These are phyloP conservation scores for Ustilago trichophora DNA, from an alignment of 1,284 basidiomycete genomes.

Conservation along the genomic window DNA sequence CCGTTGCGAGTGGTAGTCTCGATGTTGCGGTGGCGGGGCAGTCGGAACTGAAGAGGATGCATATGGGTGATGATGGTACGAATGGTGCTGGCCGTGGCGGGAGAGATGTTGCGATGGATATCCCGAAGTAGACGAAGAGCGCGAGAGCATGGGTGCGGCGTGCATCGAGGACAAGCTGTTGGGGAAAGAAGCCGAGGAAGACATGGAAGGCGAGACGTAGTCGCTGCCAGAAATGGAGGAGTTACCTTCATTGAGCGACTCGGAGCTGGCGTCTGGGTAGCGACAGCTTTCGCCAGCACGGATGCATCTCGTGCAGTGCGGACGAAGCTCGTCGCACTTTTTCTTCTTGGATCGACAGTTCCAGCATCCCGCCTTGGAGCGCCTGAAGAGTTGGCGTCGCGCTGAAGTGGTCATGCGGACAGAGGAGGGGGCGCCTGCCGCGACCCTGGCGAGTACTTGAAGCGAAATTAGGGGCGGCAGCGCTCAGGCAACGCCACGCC, in stretches of 20 bases:
- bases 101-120: slow-evolving; percentile 19
- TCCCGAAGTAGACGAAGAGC: slow-evolving; percentile 31
- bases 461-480: slow-evolving; percentile 16
- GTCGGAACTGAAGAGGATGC: slow-evolving; percentile 8
- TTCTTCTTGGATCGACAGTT: slow-evolving; percentile 51
- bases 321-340: slow-evolving; percentile 47
- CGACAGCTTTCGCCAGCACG: slow-evolving; percentile 37
- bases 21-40: slow-evolving; percentile 9
- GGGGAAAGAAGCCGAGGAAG: slow-evolving; percentile 25
- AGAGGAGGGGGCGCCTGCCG: slow-evolving; percentile 27
- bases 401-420: slow-evolving; percentile 43
- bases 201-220: slow-evolving; percentile 22
- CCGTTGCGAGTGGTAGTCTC: slow-evolving; percentile 21
- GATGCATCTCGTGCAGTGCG: slow-evolving; percentile 40
- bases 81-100: slow-evolving; percentile 8
- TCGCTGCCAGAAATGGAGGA: slow-evolving; percentile 9
- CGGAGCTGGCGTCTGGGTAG: slow-evolving; percentile 36
- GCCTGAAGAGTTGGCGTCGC: slow-evolving; percentile 42
- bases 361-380: slow-evolving; percentile 48
- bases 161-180: slow-evolving; percentile 19
- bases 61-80: slow-evolving; percentile 35
- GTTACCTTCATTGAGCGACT: slow-evolving; percentile 14
- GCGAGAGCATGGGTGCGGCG: slow-evolving; percentile 26
- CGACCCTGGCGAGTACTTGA: slow-evolving; percentile 21
- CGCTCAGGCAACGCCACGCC: slow-evolving; percentile 27